Conservation (phyloP, 2,329 filamentous ascomycete species). For the Emergomyces pasteurianus region DNA sequence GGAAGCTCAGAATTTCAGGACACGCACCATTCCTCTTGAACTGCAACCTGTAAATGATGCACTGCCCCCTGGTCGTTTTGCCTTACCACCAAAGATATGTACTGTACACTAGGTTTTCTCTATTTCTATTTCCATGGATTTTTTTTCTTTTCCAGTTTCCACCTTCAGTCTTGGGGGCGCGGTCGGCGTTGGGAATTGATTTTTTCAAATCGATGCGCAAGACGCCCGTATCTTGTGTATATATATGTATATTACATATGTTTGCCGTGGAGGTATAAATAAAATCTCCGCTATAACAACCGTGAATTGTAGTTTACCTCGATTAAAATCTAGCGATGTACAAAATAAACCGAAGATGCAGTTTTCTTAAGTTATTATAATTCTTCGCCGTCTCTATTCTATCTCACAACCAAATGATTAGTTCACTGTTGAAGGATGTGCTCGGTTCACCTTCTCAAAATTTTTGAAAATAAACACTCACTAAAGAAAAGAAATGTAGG, state of each 20-base stretch:
- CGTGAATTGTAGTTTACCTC: not conserved
- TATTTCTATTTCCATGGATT: not conserved
- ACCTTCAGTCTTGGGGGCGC: constrained; percentile 12
- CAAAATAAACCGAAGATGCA: no score
- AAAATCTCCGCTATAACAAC: not conserved
- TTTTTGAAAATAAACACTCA: no score
- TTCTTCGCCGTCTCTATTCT: not conserved
- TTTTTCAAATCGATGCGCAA: not conserved
- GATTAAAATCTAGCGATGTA: no score
- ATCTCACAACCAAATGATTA: not conserved
- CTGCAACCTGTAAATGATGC: not conserved
- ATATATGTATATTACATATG: not conserved
- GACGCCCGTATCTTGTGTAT: not conserved
- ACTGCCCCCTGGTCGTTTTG: not conserved
- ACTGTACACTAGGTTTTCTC: not conserved
- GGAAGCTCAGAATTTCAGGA: not conserved
- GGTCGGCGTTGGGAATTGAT: constrained; percentile 17
- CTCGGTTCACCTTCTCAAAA: no score
- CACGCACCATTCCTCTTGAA: not conserved
- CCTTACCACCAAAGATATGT: not conserved
- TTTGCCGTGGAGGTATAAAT: not conserved
- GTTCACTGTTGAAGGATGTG: not conserved
- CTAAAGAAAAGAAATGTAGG: no score
- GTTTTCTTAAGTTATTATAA: no score
- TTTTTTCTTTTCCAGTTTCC: not conserved